These are phyloP conservation scores for Pestalotiopsis sp. DNA, from an alignment of 2,329 filamentous ascomycete species.

Conservation along the genomic window DNA sequence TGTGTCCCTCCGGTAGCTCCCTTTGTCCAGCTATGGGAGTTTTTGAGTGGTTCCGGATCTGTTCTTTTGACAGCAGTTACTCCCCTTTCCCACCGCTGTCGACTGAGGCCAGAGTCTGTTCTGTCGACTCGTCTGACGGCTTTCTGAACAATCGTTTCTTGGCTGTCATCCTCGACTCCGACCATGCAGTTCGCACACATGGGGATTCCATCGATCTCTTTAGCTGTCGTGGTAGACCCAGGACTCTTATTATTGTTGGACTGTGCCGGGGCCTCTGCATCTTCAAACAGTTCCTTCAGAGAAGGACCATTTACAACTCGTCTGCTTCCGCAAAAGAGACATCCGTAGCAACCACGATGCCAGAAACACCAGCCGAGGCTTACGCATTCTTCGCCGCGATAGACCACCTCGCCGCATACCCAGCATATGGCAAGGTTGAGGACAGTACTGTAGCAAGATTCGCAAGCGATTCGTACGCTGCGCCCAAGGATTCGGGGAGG, in stretches of 20 bases:
- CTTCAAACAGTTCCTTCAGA: conserved; percentile 36
- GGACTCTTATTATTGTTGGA: neutral
- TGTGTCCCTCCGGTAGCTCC: conserved; percentile 3
- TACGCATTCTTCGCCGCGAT: conserved; percentile 55
- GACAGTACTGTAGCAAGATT: conserved; percentile 47
- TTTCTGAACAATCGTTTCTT: conserved; percentile 37
- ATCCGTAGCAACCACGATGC: conserved; percentile 60
- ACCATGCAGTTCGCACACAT: conserved; percentile 51
- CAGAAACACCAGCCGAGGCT: conserved; percentile 65
- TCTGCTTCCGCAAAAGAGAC: conserved; percentile 51
- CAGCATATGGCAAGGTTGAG: conserved; percentile 58
- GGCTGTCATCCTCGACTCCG: conserved; percentile 40
- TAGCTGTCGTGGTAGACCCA: conserved; percentile 21
- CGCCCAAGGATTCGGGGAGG: conserved; percentile 45
- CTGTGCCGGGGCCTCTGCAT: conserved; percentile 10
- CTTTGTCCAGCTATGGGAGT: conserved; percentile 14
- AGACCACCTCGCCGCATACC: conserved; percentile 59
- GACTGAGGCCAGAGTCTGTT: conserved; percentile 49
- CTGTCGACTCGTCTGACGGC: conserved; percentile 46
- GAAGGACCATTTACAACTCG: conserved; percentile 37
- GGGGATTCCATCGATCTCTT: conserved; percentile 50
- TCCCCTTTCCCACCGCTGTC: conserved; percentile 43
- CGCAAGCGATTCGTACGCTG: conserved; percentile 51
- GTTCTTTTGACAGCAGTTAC: conserved; percentile 19
- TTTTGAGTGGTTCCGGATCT: conserved; percentile 19